Base-by-base conservation (phyloP, 805 yeast species). In the Ogataea sp. region DNA sequence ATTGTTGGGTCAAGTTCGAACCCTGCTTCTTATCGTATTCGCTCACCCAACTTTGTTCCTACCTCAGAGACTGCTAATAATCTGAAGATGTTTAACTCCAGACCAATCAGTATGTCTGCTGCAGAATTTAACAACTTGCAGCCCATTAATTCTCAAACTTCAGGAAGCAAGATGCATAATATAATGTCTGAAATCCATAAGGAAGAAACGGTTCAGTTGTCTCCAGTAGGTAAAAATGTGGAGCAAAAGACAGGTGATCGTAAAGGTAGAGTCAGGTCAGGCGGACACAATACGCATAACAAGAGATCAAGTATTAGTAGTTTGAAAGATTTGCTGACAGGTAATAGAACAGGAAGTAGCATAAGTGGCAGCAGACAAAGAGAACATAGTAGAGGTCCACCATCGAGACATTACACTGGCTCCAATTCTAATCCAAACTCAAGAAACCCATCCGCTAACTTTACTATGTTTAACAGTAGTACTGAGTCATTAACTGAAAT, bases 231-330 rank as follows among this genome's bases (percentile, higher is more conserved):
- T 20, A 52, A 51, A 27, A 62, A 58, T 37, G 55, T 47, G 20
- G 15, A 39, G 2, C 55, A 52, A 35, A 51, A 54, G 34, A 52
- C 55, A 3, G 56, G 56, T 5, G 56, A 50, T 23, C 20, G 20
- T 33, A 33, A 23, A 20, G 36, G 16, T 57, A 64, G n/a, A 62
- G 62, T 41, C 62, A 58, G 5, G 51, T 56, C 44, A 13, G 42
- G 45, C 13, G 39, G 36, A 23, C 26, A 23, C 10, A 11, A 23
- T 23, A 7, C 17, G n/a, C 49, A 50, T 32, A 51, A 42, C 17
- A 61, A 61, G 29, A 43, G 65, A 34, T 52, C 60, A n/a, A 61
- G 65, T 46, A 63, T 63, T 9, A 43, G 60, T 3, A 55, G 64
- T 2, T 34, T 62, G 34, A 61, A 59, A 34, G 60, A 58, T 34